These are phyloP conservation scores for Saccharomycopsis javanensis DNA, from an alignment of 805 yeast genomes.

Conservation along the genomic window DNA sequence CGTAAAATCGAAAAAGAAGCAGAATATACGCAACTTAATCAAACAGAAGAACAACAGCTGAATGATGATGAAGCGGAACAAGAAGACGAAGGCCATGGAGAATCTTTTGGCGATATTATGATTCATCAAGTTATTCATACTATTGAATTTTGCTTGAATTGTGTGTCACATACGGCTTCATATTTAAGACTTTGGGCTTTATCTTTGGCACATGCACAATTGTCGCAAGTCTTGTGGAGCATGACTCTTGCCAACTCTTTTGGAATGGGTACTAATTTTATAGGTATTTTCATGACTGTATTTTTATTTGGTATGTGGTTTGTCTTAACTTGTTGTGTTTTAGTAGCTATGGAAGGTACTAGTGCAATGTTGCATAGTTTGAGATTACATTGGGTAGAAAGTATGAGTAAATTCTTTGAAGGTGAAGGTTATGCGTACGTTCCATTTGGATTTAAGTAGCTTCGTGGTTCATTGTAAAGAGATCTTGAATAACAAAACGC, in stretches of 20 bases:
- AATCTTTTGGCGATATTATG: constrained; percentile 55
- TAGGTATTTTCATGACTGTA: constrained; percentile 33
- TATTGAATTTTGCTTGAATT: constrained; percentile 68
- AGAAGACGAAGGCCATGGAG: constrained; percentile 35
- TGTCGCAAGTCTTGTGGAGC: constrained; percentile 64
- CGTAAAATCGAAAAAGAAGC: constrained; percentile 26
- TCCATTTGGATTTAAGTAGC: constrained; percentile 44
- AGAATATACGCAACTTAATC: neutral
- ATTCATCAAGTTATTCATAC: constrained; percentile 76
- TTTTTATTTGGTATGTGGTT: constrained; percentile 69
- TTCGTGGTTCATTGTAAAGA: too few species aligned
- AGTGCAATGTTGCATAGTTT: constrained; percentile 76
- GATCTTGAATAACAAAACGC: too few species aligned
- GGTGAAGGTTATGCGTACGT: constrained; percentile 65
- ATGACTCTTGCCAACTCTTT: constrained; percentile 64
- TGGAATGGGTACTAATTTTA: constrained; percentile 36
- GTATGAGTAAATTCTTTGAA: constrained; percentile 70
- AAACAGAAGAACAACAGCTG: neutral
- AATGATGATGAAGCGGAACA: constrained; percentile 27
- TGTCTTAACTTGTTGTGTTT: constrained; percentile 53
- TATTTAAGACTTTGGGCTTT: constrained; percentile 72
- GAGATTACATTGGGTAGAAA: constrained; percentile 75
- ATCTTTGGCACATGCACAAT: constrained; percentile 71
- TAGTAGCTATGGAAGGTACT: constrained; percentile 75
- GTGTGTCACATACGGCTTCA: constrained; percentile 75